A percentile compares a stretch with the other conserved stretches of the same genome.
Evolutionary conservation across 306 rosid species (phyloP).

Genomic region (Leucaena leucocephala): DNA sequence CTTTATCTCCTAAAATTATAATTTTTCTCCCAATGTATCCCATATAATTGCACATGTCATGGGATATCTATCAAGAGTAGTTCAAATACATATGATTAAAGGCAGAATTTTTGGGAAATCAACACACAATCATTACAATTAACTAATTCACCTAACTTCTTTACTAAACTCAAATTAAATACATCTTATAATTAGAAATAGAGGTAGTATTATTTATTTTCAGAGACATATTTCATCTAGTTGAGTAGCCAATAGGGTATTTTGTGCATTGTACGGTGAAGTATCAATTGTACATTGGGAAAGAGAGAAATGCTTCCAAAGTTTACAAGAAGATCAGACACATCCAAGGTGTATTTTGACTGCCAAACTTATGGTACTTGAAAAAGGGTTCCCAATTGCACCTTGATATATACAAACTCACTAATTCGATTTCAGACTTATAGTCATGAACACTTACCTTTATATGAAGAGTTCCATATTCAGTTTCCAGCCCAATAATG

Average conservation of each 20-base stretch:
- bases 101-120: too few relatives aligned
- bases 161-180: too few relatives aligned
- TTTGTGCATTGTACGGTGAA: not conserved
- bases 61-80: too few relatives aligned
- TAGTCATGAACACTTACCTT: conserved; percentile 55
- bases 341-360: conserved; percentile 15
- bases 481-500: conserved; percentile 73
- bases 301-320: not conserved
- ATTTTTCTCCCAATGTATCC: too few relatives aligned
- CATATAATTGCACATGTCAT: too few relatives aligned
- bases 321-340: conserved; percentile 3
- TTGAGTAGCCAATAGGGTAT: not conserved
- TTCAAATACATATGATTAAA: too few relatives aligned
- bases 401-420: not conserved
- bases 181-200: too few relatives aligned
- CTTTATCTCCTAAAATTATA: too few relatives aligned
- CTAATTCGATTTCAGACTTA: not conserved
- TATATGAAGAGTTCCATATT: conserved; percentile 75
- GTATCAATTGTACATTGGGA: not conserved
- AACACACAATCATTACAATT: too few relatives aligned
- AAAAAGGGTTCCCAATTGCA: not conserved
- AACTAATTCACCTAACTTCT: too few relatives aligned
- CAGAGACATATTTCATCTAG: not conserved
- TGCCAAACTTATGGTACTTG: not conserved
- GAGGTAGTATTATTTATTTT: not conserved